A percentile compares a stretch with the other conserved stretches of the same genome.
Conservation (phyloP, 371 early-diverging fungal species). For the Mortierella sp. region DNA sequence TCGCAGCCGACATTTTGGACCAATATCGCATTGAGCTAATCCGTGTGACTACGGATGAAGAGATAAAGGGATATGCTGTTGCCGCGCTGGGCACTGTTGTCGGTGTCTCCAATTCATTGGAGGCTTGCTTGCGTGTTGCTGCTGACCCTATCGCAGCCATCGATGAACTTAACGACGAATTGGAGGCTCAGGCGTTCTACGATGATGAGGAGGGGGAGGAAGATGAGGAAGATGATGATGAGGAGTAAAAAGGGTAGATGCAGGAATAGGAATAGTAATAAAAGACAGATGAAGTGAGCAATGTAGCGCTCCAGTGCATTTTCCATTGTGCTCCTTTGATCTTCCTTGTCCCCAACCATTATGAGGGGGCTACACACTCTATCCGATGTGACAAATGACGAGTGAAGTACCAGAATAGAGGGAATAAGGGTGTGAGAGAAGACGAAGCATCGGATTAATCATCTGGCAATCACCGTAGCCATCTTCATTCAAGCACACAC, state of each 20-base stretch:
- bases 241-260: not conserved
- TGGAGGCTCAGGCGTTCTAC: conserved; percentile 18
- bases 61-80: conserved; percentile 22
- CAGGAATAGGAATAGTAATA: not conserved
- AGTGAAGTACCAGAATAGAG: not conserved
- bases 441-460: not conserved
- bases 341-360: not conserved
- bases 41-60: conserved; percentile 9
- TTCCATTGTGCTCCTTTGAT: too few species aligned
- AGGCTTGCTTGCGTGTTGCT: conserved; percentile 43
- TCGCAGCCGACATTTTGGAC: conserved; percentile 36
- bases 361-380: not conserved
- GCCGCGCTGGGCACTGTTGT: conserved; percentile 17
- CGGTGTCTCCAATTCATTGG: conserved; percentile 29
- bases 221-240: not conserved
- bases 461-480: not conserved
- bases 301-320: not conserved
- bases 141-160: conserved; percentile 37
- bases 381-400: not conserved
- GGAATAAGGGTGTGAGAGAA: not conserved
- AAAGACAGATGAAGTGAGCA: not conserved
- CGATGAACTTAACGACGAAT: conserved; percentile 40
- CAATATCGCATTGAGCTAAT: conserved; percentile 35
- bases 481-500: not conserved
- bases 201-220: conserved; percentile 20